These are phyloP conservation scores for Mucor mucedo DNA, from an alignment of 371 early-diverging fungal genomes.

Conservation along the genomic window DNA sequence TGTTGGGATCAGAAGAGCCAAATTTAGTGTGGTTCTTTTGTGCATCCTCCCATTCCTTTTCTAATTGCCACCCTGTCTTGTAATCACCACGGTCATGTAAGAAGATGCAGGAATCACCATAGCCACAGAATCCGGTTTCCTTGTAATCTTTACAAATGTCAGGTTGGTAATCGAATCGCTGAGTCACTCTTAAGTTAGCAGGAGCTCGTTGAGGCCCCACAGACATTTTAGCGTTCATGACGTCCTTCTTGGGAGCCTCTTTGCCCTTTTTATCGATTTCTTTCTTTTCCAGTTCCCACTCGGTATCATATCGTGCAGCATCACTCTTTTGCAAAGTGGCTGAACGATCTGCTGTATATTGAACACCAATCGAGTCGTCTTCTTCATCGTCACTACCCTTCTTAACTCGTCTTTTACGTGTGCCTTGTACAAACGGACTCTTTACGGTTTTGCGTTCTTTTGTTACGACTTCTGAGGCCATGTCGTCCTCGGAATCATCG, in stretches of 20 bases:
- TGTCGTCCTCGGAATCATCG: slow-evolving; percentile 47
- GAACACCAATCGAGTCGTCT: slow-evolving; percentile 49
- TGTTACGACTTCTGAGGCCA: slow-evolving; percentile 50
- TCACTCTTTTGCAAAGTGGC: slow-evolving; percentile 52
- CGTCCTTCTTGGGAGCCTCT: slow-evolving; percentile 42
- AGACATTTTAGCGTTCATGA: slow-evolving; percentile 58
- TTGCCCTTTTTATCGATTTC: slow-evolving; percentile 40
- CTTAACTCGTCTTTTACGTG: slow-evolving; percentile 43
- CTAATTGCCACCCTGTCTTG: slow-evolving; percentile 95
- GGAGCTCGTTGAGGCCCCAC: slow-evolving; percentile 89
- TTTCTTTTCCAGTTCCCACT: slow-evolving; percentile 52
- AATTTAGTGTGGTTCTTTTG: slow-evolving; percentile 66
- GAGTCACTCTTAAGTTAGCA: slow-evolving; percentile 84
- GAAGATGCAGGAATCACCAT: slow-evolving; percentile 96
- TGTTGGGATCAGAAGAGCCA: slow-evolving; percentile 54
- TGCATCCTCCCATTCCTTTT: slow-evolving; percentile 92
- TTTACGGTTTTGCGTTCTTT: slow-evolving; percentile 51
- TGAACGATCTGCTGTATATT: slow-evolving; percentile 62
- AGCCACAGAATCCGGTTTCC: slow-evolving; percentile 94
- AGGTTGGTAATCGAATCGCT: slow-evolving; percentile 95
- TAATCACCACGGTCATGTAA: slow-evolving; percentile 97
- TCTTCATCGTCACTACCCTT: slow-evolving; percentile 31
- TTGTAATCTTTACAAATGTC: slow-evolving; percentile 99
- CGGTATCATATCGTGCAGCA: slow-evolving; percentile 59
- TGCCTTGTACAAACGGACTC: slow-evolving; percentile 51